A percentile compares a stretch with the other conserved stretches of the same genome.
Evolutionary conservation across 352 stramenopile genomes (phyloP).

Genomic region (Pythium sukuiense): DNA sequence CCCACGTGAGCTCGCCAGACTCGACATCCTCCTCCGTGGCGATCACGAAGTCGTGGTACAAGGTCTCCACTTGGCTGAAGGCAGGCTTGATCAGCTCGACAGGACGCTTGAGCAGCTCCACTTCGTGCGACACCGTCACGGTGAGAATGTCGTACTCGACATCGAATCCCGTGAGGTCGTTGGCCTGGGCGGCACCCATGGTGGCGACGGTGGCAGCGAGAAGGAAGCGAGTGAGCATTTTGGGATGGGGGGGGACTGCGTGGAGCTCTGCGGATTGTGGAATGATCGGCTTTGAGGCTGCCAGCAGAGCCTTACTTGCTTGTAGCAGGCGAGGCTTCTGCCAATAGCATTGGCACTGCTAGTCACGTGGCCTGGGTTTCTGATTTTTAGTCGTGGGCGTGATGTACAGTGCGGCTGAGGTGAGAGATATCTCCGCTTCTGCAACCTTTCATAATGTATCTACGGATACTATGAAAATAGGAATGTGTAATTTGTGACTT

Average conservation of each 20-base stretch:
- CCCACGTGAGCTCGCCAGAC: neutral
- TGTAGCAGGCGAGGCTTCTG: too few species aligned
- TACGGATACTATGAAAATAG: too few species aligned
- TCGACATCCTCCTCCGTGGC: neutral
- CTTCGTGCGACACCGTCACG: neutral
- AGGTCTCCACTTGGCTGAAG: neutral
- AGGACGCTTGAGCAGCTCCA: neutral
- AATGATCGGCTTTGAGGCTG: neutral
- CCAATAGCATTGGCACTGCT: too few species aligned
- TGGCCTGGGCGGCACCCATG: neutral
- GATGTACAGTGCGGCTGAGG: too few species aligned
- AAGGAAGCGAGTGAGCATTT: neutral
- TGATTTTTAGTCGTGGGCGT: too few species aligned
- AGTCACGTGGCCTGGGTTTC: too few species aligned
- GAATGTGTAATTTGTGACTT: too few species aligned
- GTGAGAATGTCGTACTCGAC: constrained; percentile 2
- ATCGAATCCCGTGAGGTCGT: neutral
- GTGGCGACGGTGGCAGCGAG: neutral
- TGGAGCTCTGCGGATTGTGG: neutral
- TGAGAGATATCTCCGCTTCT: too few species aligned
- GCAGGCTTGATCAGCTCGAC: neutral
- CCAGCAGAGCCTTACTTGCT: neutral
- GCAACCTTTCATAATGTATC: too few species aligned
- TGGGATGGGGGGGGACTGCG: neutral
- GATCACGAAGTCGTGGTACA: neutral